phyloP scores from a whole-genome alignment of 202 grass and related monocot species.

The Carex sylvatica region DNA sequence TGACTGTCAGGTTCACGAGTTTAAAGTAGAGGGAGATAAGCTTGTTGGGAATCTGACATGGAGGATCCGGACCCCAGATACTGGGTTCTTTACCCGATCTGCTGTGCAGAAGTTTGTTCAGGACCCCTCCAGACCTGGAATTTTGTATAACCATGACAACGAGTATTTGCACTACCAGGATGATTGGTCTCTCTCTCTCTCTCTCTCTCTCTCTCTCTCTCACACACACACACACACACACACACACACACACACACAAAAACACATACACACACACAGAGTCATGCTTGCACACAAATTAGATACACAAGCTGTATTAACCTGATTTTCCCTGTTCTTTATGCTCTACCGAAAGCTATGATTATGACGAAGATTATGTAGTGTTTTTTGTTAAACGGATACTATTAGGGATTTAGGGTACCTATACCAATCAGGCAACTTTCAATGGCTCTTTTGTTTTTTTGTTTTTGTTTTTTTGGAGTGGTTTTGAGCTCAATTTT shows the following conservation, averaged over 20 bases:
- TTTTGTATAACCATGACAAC: conserved; percentile 94
- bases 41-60: conserved; percentile 72
- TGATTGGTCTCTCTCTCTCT: conserved; percentile 59
- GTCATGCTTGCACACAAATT: neutral
- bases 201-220: neutral
- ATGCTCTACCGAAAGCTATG: neutral
- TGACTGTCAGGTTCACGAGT: conserved; percentile 91
- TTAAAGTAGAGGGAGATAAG: conserved; percentile 65
- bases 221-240: neutral
- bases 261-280: neutral
- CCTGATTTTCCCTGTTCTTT: neutral
- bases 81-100: conserved; percentile 73
- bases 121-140: conserved; percentile 59
- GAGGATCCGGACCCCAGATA: conserved; percentile 72
- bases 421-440: neutral
- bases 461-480: too few relatives aligned
- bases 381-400: neutral
- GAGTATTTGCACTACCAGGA: conserved; percentile 95
- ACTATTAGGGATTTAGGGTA: neutral
- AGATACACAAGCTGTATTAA: neutral
- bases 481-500: neutral
- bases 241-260: neutral
- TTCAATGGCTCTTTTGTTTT: neutral
- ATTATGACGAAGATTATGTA: neutral
- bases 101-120: conserved; percentile 69